Base-by-base conservation (phyloP, 192 early-diverging fungal species). In the Mortierella claussenii region DNA sequence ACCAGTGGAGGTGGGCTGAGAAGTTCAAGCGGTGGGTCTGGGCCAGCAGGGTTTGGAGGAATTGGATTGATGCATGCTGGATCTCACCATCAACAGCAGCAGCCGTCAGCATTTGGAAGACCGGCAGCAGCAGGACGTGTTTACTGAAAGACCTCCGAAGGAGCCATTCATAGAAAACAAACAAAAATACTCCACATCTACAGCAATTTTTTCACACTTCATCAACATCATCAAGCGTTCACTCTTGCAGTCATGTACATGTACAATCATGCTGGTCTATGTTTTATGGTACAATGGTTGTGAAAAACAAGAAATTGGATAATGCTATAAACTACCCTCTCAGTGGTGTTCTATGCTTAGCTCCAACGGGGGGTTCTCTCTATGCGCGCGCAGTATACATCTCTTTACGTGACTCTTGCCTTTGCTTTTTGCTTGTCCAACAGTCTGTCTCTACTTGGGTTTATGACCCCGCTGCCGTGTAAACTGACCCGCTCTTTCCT, bases 401-500 rank as follows among this genome's bases (percentile, higher is more conserved):
- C n/a, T n/a, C n/a, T n/a, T n/a, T n/a, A n/a, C n/a, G n/a, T n/a
- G n/a, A n/a, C n/a, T n/a, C n/a, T n/a, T n/a, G n/a, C n/a, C n/a
- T n/a, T n/a, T n/a, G n/a, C n/a, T n/a, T 40, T 40, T 40, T 40
- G 7, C 37, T 40, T 40, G 7, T 10, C 7, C 37, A 49, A 24
- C 24, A 26, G 9, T 6, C 37, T 15, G 5, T 50, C 53, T 57
- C 60, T 71, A 63, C 12, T 15, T 59, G 11, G 51, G 70, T 42
- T 60, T 75, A 47, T 60, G 62, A 4, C 26, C 46, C 12, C 60
- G 53, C 53, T 63, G 55, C 24, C 62, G 44, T 15, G 61, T 60
- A 32, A 57, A 63, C 26, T 26, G 49, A 10, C 59, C 55, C 40
- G 58, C 69, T 2, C 61, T 60, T 31, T 65, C 61, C 31, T 65